Conservation (phyloP, 805 yeast genomes). For the Metschnikowia orientalis region DNA sequence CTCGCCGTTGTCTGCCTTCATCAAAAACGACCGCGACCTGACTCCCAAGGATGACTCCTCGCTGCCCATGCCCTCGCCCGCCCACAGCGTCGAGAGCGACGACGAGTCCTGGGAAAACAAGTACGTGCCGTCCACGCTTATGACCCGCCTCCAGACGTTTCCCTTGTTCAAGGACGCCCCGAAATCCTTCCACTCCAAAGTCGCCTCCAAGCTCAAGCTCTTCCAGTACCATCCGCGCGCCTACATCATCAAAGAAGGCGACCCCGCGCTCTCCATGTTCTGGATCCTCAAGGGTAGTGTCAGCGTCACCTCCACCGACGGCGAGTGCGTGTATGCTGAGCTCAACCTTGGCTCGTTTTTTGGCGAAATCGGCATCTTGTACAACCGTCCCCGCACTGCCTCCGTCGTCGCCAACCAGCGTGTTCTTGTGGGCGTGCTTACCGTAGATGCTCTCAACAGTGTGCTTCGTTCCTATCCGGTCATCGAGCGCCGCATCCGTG, state of each 20-base stretch:
- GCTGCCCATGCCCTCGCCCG: not conserved
- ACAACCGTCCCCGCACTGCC: constrained; percentile 74
- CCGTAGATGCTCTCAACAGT: constrained; percentile 55
- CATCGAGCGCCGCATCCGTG: constrained; percentile 64
- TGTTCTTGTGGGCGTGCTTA: constrained; percentile 64
- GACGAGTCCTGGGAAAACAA: constrained; percentile 11
- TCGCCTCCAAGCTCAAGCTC: constrained; percentile 53
- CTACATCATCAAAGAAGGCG: constrained; percentile 66
- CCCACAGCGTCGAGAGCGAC: constrained; percentile 12
- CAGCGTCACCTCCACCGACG: constrained; percentile 72
- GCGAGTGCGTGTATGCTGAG: constrained; percentile 71
- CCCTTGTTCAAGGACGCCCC: constrained; percentile 69
- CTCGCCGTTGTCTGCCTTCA: constrained; percentile 15
- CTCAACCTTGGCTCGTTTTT: constrained; percentile 65
- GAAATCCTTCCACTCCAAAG: constrained; percentile 53
- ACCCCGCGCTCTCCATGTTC: constrained; percentile 71
- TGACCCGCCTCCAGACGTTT: constrained; percentile 51
- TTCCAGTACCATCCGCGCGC: constrained; percentile 66
- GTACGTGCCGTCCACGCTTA: constrained; percentile 47
- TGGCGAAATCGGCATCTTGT: constrained; percentile 76
- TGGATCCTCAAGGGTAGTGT: constrained; percentile 77
- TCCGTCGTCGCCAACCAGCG: constrained; percentile 67
- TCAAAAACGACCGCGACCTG: not conserved
- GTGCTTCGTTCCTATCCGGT: constrained; percentile 61
- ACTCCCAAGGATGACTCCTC: not conserved